Evolutionary conservation across 2,329 filamentous ascomycete genomes (phyloP), one percentile per base, ranked within the genome.

Genomic region (Amylocarpus encephaloides): DNA sequence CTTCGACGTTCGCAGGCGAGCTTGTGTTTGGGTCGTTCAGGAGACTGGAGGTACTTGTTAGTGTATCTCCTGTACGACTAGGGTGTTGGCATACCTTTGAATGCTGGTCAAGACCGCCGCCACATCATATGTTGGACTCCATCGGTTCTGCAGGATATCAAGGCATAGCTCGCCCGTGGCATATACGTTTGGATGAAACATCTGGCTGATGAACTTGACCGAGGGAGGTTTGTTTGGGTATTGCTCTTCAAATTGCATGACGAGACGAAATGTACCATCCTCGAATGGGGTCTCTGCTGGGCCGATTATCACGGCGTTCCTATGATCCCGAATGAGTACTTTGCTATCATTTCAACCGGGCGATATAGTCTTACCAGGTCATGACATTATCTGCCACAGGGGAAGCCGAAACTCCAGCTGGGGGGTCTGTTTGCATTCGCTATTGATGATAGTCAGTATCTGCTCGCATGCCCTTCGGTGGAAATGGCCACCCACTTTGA

Each of bases 161-260:
- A 98, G 73, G 66, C 93, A 98, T 45, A 98, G 78, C 73, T 98
- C 93, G 54, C 93, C 93, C 0, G 91, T 97, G 47, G 88, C 91
- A 68, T 98, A 98, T 50, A 98, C 93, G 66, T 98, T 98, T 15
- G 93, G 93, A 64, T 98, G 93, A 70, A 98, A 98, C 93, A 98
- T 98, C 68, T 93, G 83, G 70, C 88, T 95, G 68, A 98, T 95
- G 69, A 98, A 98, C 67, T 97, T 97, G 72, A 97, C 93, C 32
- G 90, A 87, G 0, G 93, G 93, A 5, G 93, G 93, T 69, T 97
- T 97, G 73, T 97, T 98, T 29, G 93, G 93, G 64, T 98, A 98
- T 65, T 95, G 91, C 70, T 98, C 93, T 67, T 97, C 93, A 62
- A 98, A 98, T 67, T 96, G 90, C 92, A 98, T 97, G 46, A 97